A percentile compares a stretch with the other conserved stretches of the same genome.
These are phyloP conservation scores for Xylaria sp. DNA, from an alignment of 2,329 filamentous ascomycete species.

Conservation along the genomic window DNA sequence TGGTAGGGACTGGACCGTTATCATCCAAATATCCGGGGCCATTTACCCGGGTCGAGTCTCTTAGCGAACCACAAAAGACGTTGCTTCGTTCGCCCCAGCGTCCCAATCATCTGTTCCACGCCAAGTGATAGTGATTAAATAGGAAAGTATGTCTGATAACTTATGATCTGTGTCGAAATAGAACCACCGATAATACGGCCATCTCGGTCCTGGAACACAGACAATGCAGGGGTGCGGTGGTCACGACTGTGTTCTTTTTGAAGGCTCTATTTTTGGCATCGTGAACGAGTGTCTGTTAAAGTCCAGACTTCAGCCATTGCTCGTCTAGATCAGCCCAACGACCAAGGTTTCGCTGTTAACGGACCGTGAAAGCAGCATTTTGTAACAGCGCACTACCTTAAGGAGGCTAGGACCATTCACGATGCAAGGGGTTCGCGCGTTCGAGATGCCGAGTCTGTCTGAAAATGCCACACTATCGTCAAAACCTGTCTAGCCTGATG, in stretches of 20 bases:
- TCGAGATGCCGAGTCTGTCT: slow-evolving; percentile 12
- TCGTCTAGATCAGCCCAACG: slow-evolving; percentile 21
- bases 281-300: slow-evolving; percentile 7
- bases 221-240: slow-evolving; percentile 5
- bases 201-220: slow-evolving; percentile 5
- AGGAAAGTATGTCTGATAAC: slow-evolving; percentile 7
- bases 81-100: neutral
- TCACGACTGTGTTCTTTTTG: slow-evolving; percentile 10
- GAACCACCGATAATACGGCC: slow-evolving; percentile 18
- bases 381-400: neutral
- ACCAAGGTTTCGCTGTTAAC: slow-evolving; percentile 3
- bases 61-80: slow-evolving; percentile 29
- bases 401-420: slow-evolving; percentile 2
- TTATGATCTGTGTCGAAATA: slow-evolving; percentile 13
- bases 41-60: slow-evolving; percentile 43
- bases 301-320: slow-evolving; percentile 19
- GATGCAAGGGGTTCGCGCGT: slow-evolving; percentile 1
- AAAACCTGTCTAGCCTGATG: slow-evolving; percentile 11
- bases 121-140: slow-evolving; percentile 23
- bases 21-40: slow-evolving; percentile 39
- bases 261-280: slow-evolving; percentile 21
- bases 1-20: slow-evolving; percentile 32
- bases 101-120: slow-evolving; percentile 19
- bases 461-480: neutral
- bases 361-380: slow-evolving; percentile 4